Base-by-base conservation (phyloP, 202 grass and related monocot species). In the Bolboschoenoplectus hybrid region DNA sequence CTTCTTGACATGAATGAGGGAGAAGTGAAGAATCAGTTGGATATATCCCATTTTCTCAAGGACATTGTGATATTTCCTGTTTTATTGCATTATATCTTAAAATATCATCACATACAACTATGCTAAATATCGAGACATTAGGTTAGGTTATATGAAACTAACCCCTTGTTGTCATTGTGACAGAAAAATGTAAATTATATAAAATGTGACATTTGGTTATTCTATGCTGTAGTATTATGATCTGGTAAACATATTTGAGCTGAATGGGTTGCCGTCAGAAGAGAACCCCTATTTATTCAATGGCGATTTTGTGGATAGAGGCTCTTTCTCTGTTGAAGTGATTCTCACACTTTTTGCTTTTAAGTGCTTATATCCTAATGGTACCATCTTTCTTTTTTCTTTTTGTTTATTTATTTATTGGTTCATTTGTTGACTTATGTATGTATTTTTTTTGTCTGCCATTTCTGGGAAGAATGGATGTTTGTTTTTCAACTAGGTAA, bases 241-340 rank as follows among this genome's bases (percentile, higher is more conserved):
- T 90, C 58, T 99, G 35, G 34, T 99, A 69, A 96, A 99, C 84
- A 92, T 99, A 87, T 96, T 96, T 90, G 88, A 94, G 85, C 90
- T 96, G 60, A 99, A 96, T 65, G 97, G 97, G 16, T 88, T 99
- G 87, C 97, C 97, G 19, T 99, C 97, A 5, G 92, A 99, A 85
- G 97, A 96, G 49, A 99, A 99, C 55, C 97, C 93, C 61, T 99
- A 99, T 87, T 85, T 99, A 32, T 99, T 99, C 87, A 99, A 94
- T 84, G 93, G 97, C 20, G 97, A 99, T 67, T 99, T 99, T 85
- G 97, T 97, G 64, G 97, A 99, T 83, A 92, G 93, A 90, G 97
- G 93, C 78, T 96, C 97, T 12, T 99, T 99, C 82, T 99, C 97
- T 26, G 53, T 96, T 77, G 97, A 99, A 94, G 86, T 99, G 35